Base-by-base conservation (phyloP, 257 asterid genomes). In the Solanum corneliomulleri region DNA sequence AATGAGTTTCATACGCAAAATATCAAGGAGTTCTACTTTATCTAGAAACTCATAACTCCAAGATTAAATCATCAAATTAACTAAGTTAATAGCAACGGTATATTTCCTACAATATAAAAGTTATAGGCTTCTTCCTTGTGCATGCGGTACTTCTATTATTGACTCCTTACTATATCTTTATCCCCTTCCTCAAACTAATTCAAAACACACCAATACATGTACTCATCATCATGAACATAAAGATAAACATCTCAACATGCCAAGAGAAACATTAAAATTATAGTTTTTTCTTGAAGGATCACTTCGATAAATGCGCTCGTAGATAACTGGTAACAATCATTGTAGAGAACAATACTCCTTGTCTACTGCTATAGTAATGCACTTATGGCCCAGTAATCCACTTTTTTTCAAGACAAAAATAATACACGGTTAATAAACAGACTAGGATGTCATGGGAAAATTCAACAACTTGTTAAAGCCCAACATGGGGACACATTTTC, bases 151-250 rank as follows among this genome's bases (percentile, higher is more conserved):
- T 97, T 97, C 92, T 93, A 95, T 89, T 95, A 98, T 49, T 95
- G 93, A 86, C 93, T 93, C 92, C 99, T 94, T 69, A 91, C 49
- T 41, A 86, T 89, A 87, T 97, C 98, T 83, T 92, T 95, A 90
- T 97, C 99, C 86, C 99, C 99, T 91, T 95, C 99, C 93, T 94
- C 98, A 96, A 97, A 88, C 98, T 97, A 82, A 68, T 86, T 68
- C 87, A 90, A 87, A 87, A 90, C 86, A 66, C 86, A 82, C 56
- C 20, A 52, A 56, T 52, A 82, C 71, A 29, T 7, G 83, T 13
- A 47, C 16, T 25, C 70, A 88, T 58, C 13, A 29, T 80, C 44
- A 66, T 21, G 60, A 41, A 7, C 20, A 35, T 74, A 74, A 7
- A n/a, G 11, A 83, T 25, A 72, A 27, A 66, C 35, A 85, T 64